phyloP scores from a whole-genome alignment of 108 stramenopile genomes.

The Cyclotella atomus region DNA sequence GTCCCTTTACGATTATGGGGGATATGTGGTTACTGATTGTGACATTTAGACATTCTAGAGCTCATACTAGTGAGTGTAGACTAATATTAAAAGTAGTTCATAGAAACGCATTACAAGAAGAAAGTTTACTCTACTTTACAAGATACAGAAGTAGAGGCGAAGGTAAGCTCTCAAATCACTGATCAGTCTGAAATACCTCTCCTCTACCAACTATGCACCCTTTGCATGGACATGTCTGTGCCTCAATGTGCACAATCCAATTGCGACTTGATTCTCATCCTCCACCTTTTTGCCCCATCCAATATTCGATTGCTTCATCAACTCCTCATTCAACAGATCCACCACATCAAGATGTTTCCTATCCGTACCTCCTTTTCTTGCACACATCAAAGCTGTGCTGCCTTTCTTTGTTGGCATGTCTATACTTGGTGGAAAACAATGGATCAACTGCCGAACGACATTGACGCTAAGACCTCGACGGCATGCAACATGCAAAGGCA shows the following conservation, averaged over 20 bases:
- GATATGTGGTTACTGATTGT: constrained; percentile 34
- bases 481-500: constrained; percentile 46
- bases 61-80: too few relatives aligned
- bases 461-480: constrained; percentile 17
- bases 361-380: constrained; percentile 22
- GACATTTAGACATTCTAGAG: too few relatives aligned
- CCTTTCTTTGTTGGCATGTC: constrained; percentile 68
- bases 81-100: too few relatives aligned
- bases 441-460: constrained; percentile 12
- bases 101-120: too few relatives aligned
- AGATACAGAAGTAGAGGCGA: too few relatives aligned
- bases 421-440: constrained; percentile 22
- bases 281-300: constrained; percentile 1
- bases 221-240: constrained; percentile 8
- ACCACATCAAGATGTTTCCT: constrained; percentile 24
- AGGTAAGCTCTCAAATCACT: too few relatives aligned
- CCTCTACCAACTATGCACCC: not conserved
- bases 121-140: too few relatives aligned
- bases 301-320: constrained; percentile 6
- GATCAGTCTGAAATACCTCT: not conserved
- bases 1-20: constrained; percentile 20
- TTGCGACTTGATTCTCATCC: not conserved
- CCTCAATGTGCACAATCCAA: not conserved
- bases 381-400: constrained; percentile 60
- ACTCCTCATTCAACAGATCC: constrained; percentile 17